These are phyloP conservation scores for Trichoderma harzianum DNA, from an alignment of 2,329 filamentous ascomycete species.

Conservation along the genomic window DNA sequence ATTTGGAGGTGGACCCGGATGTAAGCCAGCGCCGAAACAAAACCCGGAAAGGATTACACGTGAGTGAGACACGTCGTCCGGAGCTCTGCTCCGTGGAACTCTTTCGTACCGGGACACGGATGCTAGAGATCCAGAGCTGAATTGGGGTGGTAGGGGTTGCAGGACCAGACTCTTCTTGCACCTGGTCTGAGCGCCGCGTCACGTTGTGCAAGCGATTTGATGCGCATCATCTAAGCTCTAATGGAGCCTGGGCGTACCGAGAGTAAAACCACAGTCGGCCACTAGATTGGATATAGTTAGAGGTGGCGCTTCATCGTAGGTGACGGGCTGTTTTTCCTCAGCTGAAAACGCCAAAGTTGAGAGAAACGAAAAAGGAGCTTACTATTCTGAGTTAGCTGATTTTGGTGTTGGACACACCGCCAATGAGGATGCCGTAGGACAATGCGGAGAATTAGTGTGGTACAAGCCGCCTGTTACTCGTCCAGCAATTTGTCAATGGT, in stretches of 20 bases:
- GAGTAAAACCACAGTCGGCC: background rate
- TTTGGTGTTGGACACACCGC: background rate
- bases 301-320: background rate
- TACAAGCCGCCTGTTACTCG: background rate
- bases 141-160: background rate
- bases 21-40: background rate
- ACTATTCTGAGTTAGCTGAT: background rate
- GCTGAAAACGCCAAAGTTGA: slow-evolving; percentile 9
- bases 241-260: background rate
- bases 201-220: background rate
- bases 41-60: background rate
- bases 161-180: background rate
- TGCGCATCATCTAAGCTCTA: slow-evolving; percentile 1
- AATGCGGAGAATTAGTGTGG: background rate
- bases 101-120: background rate
- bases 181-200: background rate
- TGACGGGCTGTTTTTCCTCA: slow-evolving; percentile 1
- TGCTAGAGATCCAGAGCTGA: background rate
- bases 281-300: background rate
- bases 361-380: background rate
- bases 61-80: background rate
- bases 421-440: background rate
- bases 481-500: background rate
- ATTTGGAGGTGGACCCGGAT: background rate
- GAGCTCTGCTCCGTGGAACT: background rate